These are phyloP conservation scores for Zymoseptoria passerinii DNA, from an alignment of 2,329 filamentous ascomycete genomes.

Conservation along the genomic window DNA sequence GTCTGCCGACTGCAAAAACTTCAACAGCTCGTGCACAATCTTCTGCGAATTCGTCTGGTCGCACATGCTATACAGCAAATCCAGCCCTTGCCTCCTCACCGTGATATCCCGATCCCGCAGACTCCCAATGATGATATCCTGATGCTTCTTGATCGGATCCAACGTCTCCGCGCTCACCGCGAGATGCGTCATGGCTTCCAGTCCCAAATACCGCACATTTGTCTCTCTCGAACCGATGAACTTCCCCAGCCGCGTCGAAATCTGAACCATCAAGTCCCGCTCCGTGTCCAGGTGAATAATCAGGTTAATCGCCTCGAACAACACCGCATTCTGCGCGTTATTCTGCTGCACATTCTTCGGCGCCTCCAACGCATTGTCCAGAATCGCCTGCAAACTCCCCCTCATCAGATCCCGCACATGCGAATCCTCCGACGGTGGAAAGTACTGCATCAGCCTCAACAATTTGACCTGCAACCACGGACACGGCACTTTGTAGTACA, in stretches of 20 bases:
- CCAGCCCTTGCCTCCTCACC: slow-evolving; percentile 87
- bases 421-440: slow-evolving; percentile 88
- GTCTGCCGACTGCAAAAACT: slow-evolving; percentile 92
- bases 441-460: slow-evolving; percentile 85
- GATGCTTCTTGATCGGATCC: slow-evolving; percentile 96
- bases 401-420: slow-evolving; percentile 87
- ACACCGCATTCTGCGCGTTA: slow-evolving; percentile 93
- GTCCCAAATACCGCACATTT: slow-evolving; percentile 88
- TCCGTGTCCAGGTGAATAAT: slow-evolving; percentile 97
- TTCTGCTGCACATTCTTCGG: slow-evolving; percentile 99
- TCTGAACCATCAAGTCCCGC: slow-evolving; percentile 88
- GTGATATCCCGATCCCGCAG: slow-evolving; percentile 94
- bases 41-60: slow-evolving; percentile 88
- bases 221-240: slow-evolving; percentile 97
- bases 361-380: slow-evolving; percentile 84
- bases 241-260: slow-evolving; percentile 80
- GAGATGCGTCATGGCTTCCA: slow-evolving; percentile 97
- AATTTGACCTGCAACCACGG: slow-evolving; percentile 98
- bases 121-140: slow-evolving; percentile 89
- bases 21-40: slow-evolving; percentile 86
- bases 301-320: slow-evolving; percentile 97
- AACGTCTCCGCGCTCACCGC: slow-evolving; percentile 88
- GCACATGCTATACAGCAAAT: slow-evolving; percentile 99
- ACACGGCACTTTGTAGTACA: slow-evolving; percentile 99
- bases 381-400: slow-evolving; percentile 80